A percentile compares a stretch with the other conserved stretches of the same genome.
phyloP scores from a whole-genome alignment of 1,284 basidiomycete species.

The Cutaneotrichosporon sp. region DNA sequence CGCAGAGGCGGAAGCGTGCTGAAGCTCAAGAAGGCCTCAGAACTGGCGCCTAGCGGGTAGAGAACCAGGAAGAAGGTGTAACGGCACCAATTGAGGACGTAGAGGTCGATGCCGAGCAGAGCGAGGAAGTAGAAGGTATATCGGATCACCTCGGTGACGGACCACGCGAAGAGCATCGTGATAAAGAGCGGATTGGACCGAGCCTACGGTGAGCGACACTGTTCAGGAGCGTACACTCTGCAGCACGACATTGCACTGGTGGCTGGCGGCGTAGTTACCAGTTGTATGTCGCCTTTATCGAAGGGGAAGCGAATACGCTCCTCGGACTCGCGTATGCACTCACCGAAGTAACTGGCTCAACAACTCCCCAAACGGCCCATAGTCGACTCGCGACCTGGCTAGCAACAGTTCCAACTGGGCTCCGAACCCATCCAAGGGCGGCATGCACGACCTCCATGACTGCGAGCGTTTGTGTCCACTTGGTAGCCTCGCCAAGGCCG shows the following conservation, averaged over 20 bases:
- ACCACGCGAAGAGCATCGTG: conserved; percentile 92
- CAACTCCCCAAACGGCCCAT: conserved; percentile 81
- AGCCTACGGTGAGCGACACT: conserved; percentile 54
- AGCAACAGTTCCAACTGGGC: conserved; percentile 71
- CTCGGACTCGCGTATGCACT: too few species aligned
- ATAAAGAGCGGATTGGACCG: conserved; percentile 75
- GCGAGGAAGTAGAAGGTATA: conserved; percentile 82
- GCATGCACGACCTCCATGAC: conserved; percentile 78
- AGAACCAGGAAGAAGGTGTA: conserved; percentile 91
- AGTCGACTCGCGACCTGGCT: conserved; percentile 84
- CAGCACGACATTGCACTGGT: too few species aligned
- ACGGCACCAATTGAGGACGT: conserved; percentile 50
- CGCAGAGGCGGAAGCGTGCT: conserved; percentile 63
- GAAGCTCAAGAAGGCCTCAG: conserved; percentile 80
- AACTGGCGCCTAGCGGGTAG: conserved; percentile 85
- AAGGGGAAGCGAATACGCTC: too few species aligned
- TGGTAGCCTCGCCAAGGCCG: conserved; percentile 59
- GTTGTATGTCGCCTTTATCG: too few species aligned
- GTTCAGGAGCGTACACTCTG: too few species aligned
- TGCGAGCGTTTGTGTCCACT: conserved; percentile 75
- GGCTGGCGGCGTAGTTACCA: too few species aligned
- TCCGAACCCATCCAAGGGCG: conserved; percentile 74
- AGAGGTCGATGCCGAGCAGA: conserved; percentile 55
- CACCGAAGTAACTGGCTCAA: conserved; percentile 55
- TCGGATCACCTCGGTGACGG: conserved; percentile 82